Conservation (phyloP, 2,329 filamentous ascomycete genomes). For the Aspergillus hiratsukae region DNA sequence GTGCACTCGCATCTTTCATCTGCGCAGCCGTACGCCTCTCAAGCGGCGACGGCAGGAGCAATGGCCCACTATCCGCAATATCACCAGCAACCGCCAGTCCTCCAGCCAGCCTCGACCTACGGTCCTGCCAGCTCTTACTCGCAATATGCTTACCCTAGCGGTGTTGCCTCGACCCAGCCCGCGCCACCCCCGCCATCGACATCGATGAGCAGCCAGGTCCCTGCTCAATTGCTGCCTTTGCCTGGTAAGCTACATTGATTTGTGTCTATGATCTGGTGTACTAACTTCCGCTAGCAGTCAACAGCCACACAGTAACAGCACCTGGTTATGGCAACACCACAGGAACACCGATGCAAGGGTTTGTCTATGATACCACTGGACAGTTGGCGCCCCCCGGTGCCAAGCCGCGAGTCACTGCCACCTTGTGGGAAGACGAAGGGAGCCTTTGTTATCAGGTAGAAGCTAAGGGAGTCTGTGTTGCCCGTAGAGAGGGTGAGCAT, state of each 20-base stretch:
- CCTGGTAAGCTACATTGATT: constrained; percentile 38
- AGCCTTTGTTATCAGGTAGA: constrained; percentile 98
- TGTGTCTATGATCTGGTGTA: constrained; percentile 5
- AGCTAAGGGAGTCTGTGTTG: constrained; percentile 91
- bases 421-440: constrained; percentile 96
- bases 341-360: constrained; percentile 41
- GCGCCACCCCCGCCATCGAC: constrained; percentile 65
- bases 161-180: constrained; percentile 73
- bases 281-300: constrained; percentile 26
- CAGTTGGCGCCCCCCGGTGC: constrained; percentile 89
- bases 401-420: constrained; percentile 94
- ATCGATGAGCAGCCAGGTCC: constrained; percentile 61
- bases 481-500: constrained; percentile 77
- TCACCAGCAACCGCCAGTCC: constrained; percentile 63
- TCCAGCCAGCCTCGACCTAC: constrained; percentile 71
- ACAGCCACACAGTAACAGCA: constrained; percentile 28
- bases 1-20: constrained; percentile 76
- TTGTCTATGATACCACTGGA: constrained; percentile 76
- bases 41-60: constrained; percentile 68
- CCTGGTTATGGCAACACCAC: constrained; percentile 39
- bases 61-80: constrained; percentile 76
- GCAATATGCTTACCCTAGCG: constrained; percentile 71
- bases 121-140: constrained; percentile 56
- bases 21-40: constrained; percentile 68
- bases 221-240: constrained; percentile 67